phyloP scores from a whole-genome alignment of 495 filamentous ascomycete species.

The Aspergillus homomorphus region DNA sequence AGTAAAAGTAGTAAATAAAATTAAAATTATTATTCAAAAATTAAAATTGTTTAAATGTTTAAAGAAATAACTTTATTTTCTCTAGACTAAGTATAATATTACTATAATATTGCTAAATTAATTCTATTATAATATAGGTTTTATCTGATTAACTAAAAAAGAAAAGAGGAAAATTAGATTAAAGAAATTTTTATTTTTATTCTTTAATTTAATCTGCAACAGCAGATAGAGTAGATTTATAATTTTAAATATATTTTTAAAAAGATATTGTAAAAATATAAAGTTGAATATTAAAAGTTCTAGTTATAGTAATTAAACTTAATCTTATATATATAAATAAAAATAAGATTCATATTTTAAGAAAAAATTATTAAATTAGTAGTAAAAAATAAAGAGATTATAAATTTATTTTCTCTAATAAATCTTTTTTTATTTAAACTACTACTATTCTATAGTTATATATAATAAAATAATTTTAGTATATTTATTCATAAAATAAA shows the following conservation, averaged over 20 bases:
- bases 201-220: not conserved
- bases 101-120: not conserved
- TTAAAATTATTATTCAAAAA: not conserved
- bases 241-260: not conserved
- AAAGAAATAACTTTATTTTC: not conserved
- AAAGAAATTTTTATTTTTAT: not conserved
- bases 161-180: no score
- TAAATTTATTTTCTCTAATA: not conserved
- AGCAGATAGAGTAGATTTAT: constrained; percentile 1
- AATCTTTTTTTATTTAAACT: not conserved
- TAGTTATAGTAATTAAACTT: not conserved
- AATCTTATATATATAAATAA: not conserved
- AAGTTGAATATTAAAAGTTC: not conserved
- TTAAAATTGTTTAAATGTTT: not conserved
- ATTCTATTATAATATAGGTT: not conserved
- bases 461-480: not conserved
- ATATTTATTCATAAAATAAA: not conserved
- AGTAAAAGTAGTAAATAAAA: no score
- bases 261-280: not conserved
- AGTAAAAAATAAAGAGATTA: not conserved
- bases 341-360: not conserved
- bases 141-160: not conserved
- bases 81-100: not conserved
- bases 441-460: not conserved
- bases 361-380: not conserved